Base-by-base conservation (phyloP, 2,329 filamentous ascomycete genomes). In the Meredithiella fracta region DNA sequence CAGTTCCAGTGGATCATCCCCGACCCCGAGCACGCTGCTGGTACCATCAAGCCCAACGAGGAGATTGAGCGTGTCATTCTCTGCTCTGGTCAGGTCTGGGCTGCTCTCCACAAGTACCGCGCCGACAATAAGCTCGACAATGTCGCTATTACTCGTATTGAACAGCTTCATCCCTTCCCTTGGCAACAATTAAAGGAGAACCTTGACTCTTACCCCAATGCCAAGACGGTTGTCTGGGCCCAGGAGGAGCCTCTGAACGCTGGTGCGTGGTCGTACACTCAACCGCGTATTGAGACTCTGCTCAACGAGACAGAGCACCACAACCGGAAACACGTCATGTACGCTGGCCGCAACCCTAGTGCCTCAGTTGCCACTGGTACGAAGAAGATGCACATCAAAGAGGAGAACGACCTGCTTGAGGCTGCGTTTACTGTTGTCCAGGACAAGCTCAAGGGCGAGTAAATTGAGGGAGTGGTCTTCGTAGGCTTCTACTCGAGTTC, bases 201-300 rank as follows among this genome's bases (percentile, higher is more conserved):
- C 75, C 79, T 98, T 55, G 91, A 98, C 75, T 81, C 75, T 70
- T 98, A 98, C 76, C 88, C 90, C 67, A 98, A 98, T 70, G 91
- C 91, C 64, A 87, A 96, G 78, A 91, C 89, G 61, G 89, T 98
- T 62, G 89, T 98, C 61, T 98, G 90, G 90, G 83, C 81, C 63
- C 92, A 98, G 72, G 92, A 98, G 70, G 92, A 98, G 75, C 92
- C 92, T 31, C 80, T 98, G 59, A 98, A 98, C 68, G 92, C 92
- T 7, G 92, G 92, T 69, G 87, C 87, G 50, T 98, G 92, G 92
- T 89, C 82, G 67, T 97, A 92, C 73, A 86, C 84, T n/a, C 92
- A 98, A 73, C 92, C 92, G 31, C 85, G 92, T 66, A 89, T 98
- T 61, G 92, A 98, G 80, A 98, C 91, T 7, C 73, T 98, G 62